Evolutionary conservation across 1,139 yeast species (phyloP).

Genomic region (Yamadazyma mexicana): DNA sequence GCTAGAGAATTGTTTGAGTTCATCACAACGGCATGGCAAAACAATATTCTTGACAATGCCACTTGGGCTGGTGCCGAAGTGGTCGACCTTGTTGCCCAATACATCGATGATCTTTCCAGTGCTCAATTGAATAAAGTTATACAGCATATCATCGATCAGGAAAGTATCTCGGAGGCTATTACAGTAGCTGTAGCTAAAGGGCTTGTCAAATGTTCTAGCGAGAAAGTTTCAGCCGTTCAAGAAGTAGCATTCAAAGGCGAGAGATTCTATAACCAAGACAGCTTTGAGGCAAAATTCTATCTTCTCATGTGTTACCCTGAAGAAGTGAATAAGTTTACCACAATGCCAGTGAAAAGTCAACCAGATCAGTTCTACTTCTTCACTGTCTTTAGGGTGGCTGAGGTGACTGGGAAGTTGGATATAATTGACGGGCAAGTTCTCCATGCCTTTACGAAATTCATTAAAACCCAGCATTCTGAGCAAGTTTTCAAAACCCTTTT

Average conservation of each 20-base stretch:
- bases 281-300: conserved; percentile 14
- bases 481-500: not conserved
- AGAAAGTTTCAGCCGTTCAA: conserved; percentile 20
- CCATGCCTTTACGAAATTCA: conserved; percentile 26
- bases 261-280: not conserved
- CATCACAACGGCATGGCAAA: conserved; percentile 45
- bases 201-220: conserved; percentile 23
- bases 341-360: not conserved
- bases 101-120: conserved; percentile 45
- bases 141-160: conserved; percentile 8
- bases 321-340: not conserved
- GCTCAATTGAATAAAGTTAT: conserved; percentile 37
- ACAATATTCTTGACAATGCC: conserved; percentile 23
- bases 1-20: conserved; percentile 62
- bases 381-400: conserved; percentile 8
- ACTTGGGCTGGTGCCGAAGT: conserved; percentile 32
- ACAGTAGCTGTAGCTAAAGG: conserved; percentile 44
- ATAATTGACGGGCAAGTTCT: not conserved
- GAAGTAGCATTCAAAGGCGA: conserved; percentile 6
- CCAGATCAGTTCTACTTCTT: conserved; percentile 3
- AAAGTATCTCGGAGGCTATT: conserved; percentile 19
- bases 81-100: conserved; percentile 35
- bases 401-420: conserved; percentile 5
- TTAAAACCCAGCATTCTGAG: conserved; percentile 7
- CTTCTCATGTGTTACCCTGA: conserved; percentile 10